phyloP scores from a whole-genome alignment of 2,329 filamentous ascomycete species.

The Colletotrichum shisoi region DNA sequence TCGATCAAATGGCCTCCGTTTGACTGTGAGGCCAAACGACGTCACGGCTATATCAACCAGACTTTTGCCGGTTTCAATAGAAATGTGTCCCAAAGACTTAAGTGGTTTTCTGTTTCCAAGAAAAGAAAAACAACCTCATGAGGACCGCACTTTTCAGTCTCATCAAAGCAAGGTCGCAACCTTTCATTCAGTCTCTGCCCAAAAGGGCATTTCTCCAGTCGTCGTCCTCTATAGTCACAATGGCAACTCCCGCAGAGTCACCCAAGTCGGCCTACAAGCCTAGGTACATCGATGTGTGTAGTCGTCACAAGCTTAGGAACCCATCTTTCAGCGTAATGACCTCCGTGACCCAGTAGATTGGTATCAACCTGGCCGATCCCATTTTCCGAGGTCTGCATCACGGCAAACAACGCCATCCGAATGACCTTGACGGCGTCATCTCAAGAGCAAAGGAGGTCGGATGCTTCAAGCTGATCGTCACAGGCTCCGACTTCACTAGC shows the following conservation, averaged over 20 bases:
- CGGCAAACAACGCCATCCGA: conserved; percentile 75
- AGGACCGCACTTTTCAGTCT: background rate
- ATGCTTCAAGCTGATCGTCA: conserved; percentile 90
- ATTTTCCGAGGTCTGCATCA: conserved; percentile 88
- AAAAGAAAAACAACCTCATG: conserved; percentile 6
- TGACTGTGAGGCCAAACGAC: conserved; percentile 18
- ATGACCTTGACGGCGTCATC: conserved; percentile 80
- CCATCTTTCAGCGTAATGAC: conserved; percentile 36
- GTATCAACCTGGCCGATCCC: conserved; percentile 94
- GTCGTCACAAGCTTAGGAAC: background rate
- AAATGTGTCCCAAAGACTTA: background rate
- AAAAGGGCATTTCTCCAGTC: conserved; percentile 15
- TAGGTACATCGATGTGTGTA: conserved; percentile 69
- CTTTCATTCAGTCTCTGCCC: conserved; percentile 11
- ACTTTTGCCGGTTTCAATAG: background rate
- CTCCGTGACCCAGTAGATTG: conserved; percentile 64
- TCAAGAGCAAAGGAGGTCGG: conserved; percentile 78
- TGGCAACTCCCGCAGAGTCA: conserved; percentile 25
- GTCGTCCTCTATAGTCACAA: conserved; percentile 14
- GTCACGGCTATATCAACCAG: background rate
- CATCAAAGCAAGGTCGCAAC: conserved; percentile 4
- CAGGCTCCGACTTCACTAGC: conserved; percentile 84
- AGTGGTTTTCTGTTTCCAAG: background rate
- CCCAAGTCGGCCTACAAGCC: conserved; percentile 52
- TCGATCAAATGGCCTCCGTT: conserved; percentile 11